Conservation (phyloP, 176 grass and related monocot species). For the Oryza glaberrima region DNA sequence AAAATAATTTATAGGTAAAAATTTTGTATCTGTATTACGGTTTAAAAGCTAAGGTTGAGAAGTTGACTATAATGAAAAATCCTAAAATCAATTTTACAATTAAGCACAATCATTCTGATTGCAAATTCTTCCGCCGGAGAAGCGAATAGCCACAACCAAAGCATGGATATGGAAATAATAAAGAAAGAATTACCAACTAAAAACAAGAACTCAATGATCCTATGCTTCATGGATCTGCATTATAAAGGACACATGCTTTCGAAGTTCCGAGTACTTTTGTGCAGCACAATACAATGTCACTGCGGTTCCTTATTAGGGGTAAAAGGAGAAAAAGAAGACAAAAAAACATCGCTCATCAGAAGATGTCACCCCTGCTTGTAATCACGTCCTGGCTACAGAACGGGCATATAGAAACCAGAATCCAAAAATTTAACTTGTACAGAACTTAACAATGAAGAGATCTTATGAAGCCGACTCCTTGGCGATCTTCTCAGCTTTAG, state of each 20-base stretch:
- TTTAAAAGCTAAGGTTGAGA: too few species aligned
- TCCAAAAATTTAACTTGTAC: slow-evolving; percentile 73
- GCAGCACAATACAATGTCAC: slow-evolving; percentile 40
- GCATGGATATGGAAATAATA: not conserved
- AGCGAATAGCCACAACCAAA: not conserved
- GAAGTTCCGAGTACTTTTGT: slow-evolving; percentile 9
- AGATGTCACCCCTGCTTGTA: slow-evolving; percentile 52
- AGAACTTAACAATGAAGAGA: slow-evolving; percentile 22
- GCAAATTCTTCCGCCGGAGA: too few species aligned
- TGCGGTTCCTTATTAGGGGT: slow-evolving; percentile 55
- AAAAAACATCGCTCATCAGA: slow-evolving; percentile 55
- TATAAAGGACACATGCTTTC: slow-evolving; percentile 34
- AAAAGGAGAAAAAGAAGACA: slow-evolving; percentile 12
- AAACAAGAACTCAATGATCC: slow-evolving; percentile 38
- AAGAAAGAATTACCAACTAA: slow-evolving; percentile 2
- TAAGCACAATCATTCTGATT: too few species aligned
- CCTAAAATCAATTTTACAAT: too few species aligned
- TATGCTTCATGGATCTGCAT: slow-evolving; percentile 32
- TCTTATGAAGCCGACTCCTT: slow-evolving; percentile 71
- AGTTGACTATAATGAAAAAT: too few species aligned
- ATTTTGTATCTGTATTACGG: too few species aligned
- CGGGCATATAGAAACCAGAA: slow-evolving; percentile 39
- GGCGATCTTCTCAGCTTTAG: slow-evolving; percentile 87
- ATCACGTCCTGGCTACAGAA: slow-evolving; percentile 52
- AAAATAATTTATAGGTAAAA: too few species aligned